Base-by-base conservation (phyloP, 106 monocot genomes). In the Dendrobium nobile region DNA sequence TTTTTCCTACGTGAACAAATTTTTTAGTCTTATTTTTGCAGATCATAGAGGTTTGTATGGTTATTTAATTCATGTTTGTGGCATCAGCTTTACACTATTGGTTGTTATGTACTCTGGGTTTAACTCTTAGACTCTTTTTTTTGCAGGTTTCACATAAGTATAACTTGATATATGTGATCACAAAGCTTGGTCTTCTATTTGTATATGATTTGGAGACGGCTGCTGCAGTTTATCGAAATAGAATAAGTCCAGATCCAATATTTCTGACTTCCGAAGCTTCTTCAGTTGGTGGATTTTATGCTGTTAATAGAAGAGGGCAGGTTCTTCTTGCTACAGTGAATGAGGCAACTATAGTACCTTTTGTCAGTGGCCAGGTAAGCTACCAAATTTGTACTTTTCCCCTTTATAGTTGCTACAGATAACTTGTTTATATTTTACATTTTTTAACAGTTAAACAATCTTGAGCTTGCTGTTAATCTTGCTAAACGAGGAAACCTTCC, bases 201-300 rank as follows among this genome's bases (percentile, higher is more conserved):
- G 97, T 98, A 47, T 98, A 98, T 84, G 97, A 98, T 89, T 83
- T 98, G 83, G 97, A 98, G 75, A 92, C 94, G 16, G 94, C 97
- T 68, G 86, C 94, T 61, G 97, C 97, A 80, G 94, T 98, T 67
- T 98, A 98, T 75, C 89, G 97, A 87, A 98, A 98, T 78, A 78
- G 97, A 61, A 98, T 98, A 75, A 98, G 97, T 83, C 92, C 97
- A 74, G 97, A 98, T 84, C 97, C 97, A 45, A 45, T 45, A 45
- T 45, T 7, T 45, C 45, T 7, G 9, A 7, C 6, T 45, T 9
- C 45, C 0, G 8, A 45, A 45, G 45, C 45, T 45, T 6, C 9
- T 45, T 45, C 45, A 7, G 45, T 45, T 45, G 45, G 97, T 77
- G 97, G 97, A 7, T 98, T 98, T 85, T 98, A 95, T 87, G 94